These are phyloP conservation scores for Chlorociboria aeruginascens DNA, from an alignment of 495 filamentous ascomycete genomes.

Conservation along the genomic window DNA sequence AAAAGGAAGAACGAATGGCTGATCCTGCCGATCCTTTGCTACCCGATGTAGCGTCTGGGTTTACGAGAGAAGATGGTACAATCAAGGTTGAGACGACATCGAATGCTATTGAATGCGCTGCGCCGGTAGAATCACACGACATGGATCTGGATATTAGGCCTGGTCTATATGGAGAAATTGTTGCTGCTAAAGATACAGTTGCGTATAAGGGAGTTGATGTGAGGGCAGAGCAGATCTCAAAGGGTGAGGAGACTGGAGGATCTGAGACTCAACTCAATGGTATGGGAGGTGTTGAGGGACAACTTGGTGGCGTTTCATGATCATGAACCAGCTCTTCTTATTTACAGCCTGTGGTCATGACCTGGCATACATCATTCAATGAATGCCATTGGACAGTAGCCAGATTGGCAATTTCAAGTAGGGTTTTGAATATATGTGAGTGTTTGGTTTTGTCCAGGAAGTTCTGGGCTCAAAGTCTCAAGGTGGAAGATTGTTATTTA, in stretches of 20 bases:
- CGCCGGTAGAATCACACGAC: not conserved
- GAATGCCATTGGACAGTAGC: too few species aligned
- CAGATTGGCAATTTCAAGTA: too few species aligned
- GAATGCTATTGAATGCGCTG: not conserved
- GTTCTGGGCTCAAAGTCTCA: too few species aligned
- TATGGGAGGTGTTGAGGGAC: conserved; percentile 11
- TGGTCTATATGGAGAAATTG: conserved; percentile 9
- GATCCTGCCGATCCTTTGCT: not conserved
- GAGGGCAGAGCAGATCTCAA: conserved; percentile 12
- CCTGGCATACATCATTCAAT: too few species aligned
- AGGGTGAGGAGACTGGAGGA: conserved; percentile 16
- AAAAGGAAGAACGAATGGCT: conserved; percentile 5
- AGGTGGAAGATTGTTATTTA: too few species aligned
- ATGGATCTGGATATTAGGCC: conserved; percentile 4
- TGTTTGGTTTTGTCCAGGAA: too few species aligned
- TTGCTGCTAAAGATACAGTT: conserved; percentile 1
- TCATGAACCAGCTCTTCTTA: too few species aligned
- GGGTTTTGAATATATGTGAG: too few species aligned
- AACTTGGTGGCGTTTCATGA: conserved; percentile 2
- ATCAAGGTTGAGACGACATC: conserved; percentile 8
- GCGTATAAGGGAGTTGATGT: conserved; percentile 9
- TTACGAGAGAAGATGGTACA: conserved; percentile 9
- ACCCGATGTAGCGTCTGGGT: not conserved
- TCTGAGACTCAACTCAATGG: conserved; percentile 14
- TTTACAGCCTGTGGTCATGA: too few species aligned